Evolutionary conservation across 208 protist species (phyloP).

Genomic region (Leishmania martiniquensis): DNA sequence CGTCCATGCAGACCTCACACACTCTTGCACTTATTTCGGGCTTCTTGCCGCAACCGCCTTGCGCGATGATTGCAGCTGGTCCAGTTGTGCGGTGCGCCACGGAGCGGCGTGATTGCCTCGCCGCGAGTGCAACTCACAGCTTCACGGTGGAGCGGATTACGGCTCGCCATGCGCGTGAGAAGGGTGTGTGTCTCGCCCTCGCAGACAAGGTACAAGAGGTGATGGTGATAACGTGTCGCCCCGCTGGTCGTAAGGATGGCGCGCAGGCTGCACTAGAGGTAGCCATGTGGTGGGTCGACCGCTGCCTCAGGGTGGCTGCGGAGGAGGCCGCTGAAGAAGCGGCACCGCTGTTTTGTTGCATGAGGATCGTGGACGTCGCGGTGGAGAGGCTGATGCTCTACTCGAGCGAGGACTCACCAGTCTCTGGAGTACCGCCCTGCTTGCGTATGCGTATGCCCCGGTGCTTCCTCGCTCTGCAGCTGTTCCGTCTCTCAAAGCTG

Average conservation of each 20-base stretch:
- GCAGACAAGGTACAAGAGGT: conserved; percentile 3
- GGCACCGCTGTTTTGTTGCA: conserved; percentile 3
- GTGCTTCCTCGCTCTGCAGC: conserved; percentile 16
- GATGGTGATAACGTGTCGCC: conserved; percentile 14
- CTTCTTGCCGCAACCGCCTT: neutral
- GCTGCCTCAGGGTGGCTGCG: neutral
- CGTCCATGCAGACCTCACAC: neutral
- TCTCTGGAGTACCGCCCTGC: neutral
- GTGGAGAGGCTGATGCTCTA: conserved; percentile 14
- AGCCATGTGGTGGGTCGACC: conserved; percentile 36
- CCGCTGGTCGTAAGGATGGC: neutral
- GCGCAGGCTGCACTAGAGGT: conserved; percentile 4
- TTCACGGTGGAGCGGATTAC: conserved; percentile 9
- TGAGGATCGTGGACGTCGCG: conserved; percentile 11
- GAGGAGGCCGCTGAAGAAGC: neutral
- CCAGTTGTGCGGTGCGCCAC: neutral
- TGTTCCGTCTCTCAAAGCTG: conserved; percentile 19
- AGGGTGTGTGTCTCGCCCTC: conserved; percentile 4
- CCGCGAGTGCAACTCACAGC: neutral
- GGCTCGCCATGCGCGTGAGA: neutral
- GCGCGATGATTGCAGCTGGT: neutral
- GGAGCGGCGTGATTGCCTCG: neutral
- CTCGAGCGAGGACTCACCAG: conserved; percentile 12
- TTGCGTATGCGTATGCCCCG: conserved; percentile 15
- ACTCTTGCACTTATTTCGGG: neutral